phyloP scores from a whole-genome alignment of 78 protist genomes.

The slime mould (Dictyostelium discoideum) region DNA sequence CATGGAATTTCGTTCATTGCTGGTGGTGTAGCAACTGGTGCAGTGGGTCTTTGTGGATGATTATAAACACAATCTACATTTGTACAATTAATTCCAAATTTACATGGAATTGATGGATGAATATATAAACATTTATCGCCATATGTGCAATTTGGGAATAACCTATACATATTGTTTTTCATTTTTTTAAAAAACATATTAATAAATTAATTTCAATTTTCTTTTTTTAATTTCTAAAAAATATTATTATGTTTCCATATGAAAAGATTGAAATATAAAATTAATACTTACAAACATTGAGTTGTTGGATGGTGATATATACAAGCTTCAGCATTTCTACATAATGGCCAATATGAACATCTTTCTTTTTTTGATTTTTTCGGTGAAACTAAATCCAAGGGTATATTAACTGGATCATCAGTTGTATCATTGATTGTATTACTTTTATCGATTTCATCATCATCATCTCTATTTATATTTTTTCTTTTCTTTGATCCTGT shows the following conservation, averaged over 20 bases:
- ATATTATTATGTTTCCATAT: too few relatives aligned
- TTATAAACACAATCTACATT: constrained; percentile 50
- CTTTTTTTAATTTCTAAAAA: too few relatives aligned
- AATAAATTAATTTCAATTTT: background rate
- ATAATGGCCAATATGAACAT: constrained; percentile 71
- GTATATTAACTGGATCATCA: background rate
- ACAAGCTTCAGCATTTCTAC: constrained; percentile 63
- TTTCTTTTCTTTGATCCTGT: constrained; percentile 21
- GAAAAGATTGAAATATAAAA: too few relatives aligned
- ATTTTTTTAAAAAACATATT: too few relatives aligned
- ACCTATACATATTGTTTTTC: too few relatives aligned
- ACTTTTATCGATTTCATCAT: background rate
- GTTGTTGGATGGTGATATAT: constrained; percentile 53
- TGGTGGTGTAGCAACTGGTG: background rate
- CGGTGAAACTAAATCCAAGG: background rate
- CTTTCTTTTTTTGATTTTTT: constrained; percentile 57
- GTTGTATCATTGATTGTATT: background rate
- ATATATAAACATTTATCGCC: constrained; percentile 81
- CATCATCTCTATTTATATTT: constrained; percentile 29
- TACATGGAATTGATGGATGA: constrained; percentile 82
- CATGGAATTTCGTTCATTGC: constrained; percentile 22
- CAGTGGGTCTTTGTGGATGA: constrained; percentile 60
- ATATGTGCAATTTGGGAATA: constrained; percentile 79
- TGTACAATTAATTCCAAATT: constrained; percentile 73
- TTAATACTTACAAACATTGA: constrained; percentile 63